These are phyloP conservation scores for Sclerotinia spermophila DNA, from an alignment of 2,329 filamentous ascomycete genomes.

Conservation along the genomic window DNA sequence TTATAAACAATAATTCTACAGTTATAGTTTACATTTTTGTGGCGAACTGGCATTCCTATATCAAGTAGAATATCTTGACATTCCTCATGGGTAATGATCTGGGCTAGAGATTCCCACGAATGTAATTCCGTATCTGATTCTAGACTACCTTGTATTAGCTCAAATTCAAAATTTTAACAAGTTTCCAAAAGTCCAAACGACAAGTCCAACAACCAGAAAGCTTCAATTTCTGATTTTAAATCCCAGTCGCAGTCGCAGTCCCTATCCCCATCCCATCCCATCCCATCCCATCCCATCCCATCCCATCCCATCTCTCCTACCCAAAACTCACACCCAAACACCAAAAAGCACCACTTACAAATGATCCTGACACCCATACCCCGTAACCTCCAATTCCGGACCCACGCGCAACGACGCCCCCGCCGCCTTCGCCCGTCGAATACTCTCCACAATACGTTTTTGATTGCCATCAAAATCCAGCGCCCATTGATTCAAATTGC, in stretches of 20 bases:
- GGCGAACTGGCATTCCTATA: slow-evolving; percentile 59
- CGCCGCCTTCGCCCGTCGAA: slow-evolving; percentile 50
- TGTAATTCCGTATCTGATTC: slow-evolving; percentile 52
- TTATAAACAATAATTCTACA: slow-evolving; percentile 62
- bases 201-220: background rate
- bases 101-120: slow-evolving; percentile 40
- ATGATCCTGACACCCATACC: slow-evolving; percentile 62
- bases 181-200: background rate
- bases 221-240: background rate
- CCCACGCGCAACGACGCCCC: slow-evolving; percentile 55
- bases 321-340: fast-evolving
- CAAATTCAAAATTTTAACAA: background rate
- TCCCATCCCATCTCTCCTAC: background rate
- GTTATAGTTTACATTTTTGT: slow-evolving; percentile 57
- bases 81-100: slow-evolving; percentile 57
- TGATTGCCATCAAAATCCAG: slow-evolving; percentile 19
- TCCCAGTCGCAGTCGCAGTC: no score
- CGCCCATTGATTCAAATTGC: slow-evolving; percentile 16
- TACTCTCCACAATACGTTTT: slow-evolving; percentile 56
- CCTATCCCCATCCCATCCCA: no score
- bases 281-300: background rate
- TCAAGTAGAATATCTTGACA: slow-evolving; percentile 65
- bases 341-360: background rate
- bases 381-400: slow-evolving; percentile 40
- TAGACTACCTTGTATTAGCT: slow-evolving; percentile 21